Conservation (phyloP, 225 moss, liverwort and hornwort species). For the Physcomitrium patens region DNA sequence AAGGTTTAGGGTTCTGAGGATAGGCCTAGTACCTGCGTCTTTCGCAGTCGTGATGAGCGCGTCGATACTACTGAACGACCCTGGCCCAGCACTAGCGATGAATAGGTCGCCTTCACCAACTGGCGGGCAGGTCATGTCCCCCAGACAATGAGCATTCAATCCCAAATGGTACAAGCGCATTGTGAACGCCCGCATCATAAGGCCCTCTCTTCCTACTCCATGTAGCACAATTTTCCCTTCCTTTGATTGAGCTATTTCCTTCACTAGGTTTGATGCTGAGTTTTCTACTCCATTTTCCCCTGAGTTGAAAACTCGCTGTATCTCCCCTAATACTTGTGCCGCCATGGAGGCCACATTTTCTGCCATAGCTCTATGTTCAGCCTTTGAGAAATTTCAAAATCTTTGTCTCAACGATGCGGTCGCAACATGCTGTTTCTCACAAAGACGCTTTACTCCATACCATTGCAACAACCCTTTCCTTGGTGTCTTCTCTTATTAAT, state of each 20-base stretch:
- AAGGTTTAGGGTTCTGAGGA: neutral
- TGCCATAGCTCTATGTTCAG: conserved; percentile 33
- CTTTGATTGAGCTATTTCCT: conserved; percentile 57
- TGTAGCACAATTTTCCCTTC: conserved; percentile 69
- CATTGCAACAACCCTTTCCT: neutral
- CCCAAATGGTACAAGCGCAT: conserved; percentile 92
- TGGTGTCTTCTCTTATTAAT: neutral
- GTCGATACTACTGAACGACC: conserved; percentile 80
- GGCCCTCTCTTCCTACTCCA: conserved; percentile 92
- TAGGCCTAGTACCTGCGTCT: conserved; percentile 46
- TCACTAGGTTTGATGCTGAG: conserved; percentile 52
- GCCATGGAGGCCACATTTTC: conserved; percentile 55
- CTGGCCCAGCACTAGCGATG: conserved; percentile 89
- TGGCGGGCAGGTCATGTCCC: conserved; percentile 85
- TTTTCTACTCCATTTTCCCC: conserved; percentile 42
- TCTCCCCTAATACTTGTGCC: conserved; percentile 70
- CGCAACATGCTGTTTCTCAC: neutral
- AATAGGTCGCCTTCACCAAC: conserved; percentile 77
- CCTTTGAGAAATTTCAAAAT: neutral
- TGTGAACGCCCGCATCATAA: conserved; percentile 89
- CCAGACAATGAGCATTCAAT: conserved; percentile 67
- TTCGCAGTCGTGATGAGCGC: conserved; percentile 81
- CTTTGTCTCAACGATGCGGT: neutral
- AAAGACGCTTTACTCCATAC: neutral
- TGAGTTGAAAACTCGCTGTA: conserved; percentile 79